Base-by-base conservation (phyloP, 2,329 filamentous ascomycete genomes). In the Rhytidhysteron rufulum region DNA sequence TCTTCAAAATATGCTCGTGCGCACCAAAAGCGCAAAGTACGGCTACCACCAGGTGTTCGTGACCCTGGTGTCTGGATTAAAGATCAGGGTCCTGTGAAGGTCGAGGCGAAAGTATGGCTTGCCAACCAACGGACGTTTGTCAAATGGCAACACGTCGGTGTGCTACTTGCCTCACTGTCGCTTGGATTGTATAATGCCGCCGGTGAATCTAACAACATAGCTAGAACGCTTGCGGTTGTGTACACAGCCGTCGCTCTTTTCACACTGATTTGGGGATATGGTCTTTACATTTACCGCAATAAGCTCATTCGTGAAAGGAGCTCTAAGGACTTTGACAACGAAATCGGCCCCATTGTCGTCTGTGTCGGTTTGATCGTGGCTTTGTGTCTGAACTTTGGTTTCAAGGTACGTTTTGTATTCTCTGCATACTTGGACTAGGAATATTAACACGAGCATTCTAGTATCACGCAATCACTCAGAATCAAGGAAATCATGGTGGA, bases 51-150 rank as follows among this genome's bases (percentile, higher is more conserved):
- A 19, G 93, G 93, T 22, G 88, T 98, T n/a, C 79, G 79, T 17
- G 83, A 94, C 59, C 93, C 93, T 2, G 80, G 78, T 7, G 77
- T 82, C 50, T 94, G 91, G 83, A 87, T 98, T 74, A 98, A 98
- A 72, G 94, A 98, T 67, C 79, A 85, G 24, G 91, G 93, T 3
- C 86, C 89, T 25, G 78, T 97, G 49, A 86, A 89, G 60, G 88
- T 98, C 42, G 93, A 98, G 70, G 89, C 88, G 46, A 98, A 98
- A 69, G 91, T 98, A 21, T 98, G 93, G 91, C 83, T 98, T 42
- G 93, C 93, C 40, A 98, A 98, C 67, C 91, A 98, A 70, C 85
- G 93, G 46, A 98, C 93, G 0, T 98, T 96, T 63, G 84, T 98
- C 66, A 97, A 96, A 67, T 98, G 93, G 93, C 88, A 97, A 72